These are phyloP conservation scores for Penicillium goetzii DNA, from an alignment of 495 filamentous ascomycete genomes.

Conservation along the genomic window DNA sequence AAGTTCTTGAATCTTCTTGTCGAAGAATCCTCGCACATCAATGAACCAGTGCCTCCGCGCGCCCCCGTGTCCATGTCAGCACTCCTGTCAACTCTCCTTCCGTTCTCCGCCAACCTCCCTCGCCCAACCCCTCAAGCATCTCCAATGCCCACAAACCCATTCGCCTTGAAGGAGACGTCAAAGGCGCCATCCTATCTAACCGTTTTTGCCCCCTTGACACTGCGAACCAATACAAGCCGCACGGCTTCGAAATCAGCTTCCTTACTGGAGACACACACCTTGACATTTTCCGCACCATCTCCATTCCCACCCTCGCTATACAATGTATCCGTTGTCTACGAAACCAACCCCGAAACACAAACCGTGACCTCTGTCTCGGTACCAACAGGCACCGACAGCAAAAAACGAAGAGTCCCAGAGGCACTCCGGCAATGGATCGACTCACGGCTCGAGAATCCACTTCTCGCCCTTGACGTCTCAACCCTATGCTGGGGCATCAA, in stretches of 20 bases:
- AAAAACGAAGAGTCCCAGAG: constrained; percentile 34
- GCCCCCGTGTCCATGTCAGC: constrained; percentile 39
- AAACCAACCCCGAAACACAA: constrained; percentile 46
- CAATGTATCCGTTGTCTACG: constrained; percentile 42
- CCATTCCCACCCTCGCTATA: constrained; percentile 46
- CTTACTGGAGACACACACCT: constrained; percentile 41
- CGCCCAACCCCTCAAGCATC: constrained; percentile 27
- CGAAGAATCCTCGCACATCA: constrained; percentile 30
- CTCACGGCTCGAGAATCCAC: constrained; percentile 39
- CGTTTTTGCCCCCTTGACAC: constrained; percentile 42
- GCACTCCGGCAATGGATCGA: constrained; percentile 48
- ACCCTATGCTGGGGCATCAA: constrained; percentile 51
- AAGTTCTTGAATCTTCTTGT: constrained; percentile 39
- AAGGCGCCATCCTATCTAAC: constrained; percentile 42
- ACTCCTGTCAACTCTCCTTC: constrained; percentile 45
- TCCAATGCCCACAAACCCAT: constrained; percentile 40
- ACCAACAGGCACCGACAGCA: constrained; percentile 24
- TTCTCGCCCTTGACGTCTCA: constrained; percentile 45
- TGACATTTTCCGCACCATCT: constrained; percentile 40
- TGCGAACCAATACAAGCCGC: constrained; percentile 35
- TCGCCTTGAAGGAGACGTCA: constrained; percentile 37
- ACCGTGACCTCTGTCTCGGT: constrained; percentile 39
- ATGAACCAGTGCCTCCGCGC: constrained; percentile 17
- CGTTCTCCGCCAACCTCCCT: constrained; percentile 42
- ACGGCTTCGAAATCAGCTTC: constrained; percentile 19